Evolutionary conservation across 2,329 filamentous ascomycete species (phyloP).

Genomic region (Alternaria sp.): DNA sequence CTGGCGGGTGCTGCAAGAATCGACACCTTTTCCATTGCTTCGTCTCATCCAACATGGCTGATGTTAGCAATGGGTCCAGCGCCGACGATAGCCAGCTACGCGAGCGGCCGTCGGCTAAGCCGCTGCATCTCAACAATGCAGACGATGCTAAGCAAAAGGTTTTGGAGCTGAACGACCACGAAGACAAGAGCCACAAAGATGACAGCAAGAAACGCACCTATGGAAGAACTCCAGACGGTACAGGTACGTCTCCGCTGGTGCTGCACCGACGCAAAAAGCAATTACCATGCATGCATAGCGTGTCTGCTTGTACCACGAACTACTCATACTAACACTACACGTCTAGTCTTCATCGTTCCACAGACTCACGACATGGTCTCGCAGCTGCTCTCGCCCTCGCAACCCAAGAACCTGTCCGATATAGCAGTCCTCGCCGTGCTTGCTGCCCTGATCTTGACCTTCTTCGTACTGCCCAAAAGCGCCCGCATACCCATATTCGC

Average conservation of each 20-base stretch:
- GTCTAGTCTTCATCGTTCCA: constrained; percentile 88
- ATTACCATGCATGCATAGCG: background rate
- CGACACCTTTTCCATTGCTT: constrained; percentile 21
- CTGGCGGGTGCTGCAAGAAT: constrained; percentile 16
- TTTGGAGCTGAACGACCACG: constrained; percentile 57
- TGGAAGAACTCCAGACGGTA: constrained; percentile 89
- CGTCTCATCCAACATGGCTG: constrained; percentile 34
- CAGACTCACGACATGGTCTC: constrained; percentile 99
- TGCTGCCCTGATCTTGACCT: constrained; percentile 72
- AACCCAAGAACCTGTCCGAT: constrained; percentile 95
- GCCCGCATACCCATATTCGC: constrained; percentile 81
- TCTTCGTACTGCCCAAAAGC: constrained; percentile 73
- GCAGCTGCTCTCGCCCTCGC: constrained; percentile 89
- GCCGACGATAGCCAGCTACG: constrained; percentile 40
- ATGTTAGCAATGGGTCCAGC: constrained; percentile 19
- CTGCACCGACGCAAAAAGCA: background rate
- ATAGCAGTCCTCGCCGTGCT: constrained; percentile 79
- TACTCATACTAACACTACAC: constrained; percentile 22
- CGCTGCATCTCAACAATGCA: constrained; percentile 35
- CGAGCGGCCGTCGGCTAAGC: constrained; percentile 39
- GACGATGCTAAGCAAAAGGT: constrained; percentile 55
- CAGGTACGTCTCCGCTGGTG: constrained; percentile 65
- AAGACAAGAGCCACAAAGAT: constrained; percentile 55
- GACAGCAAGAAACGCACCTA: constrained; percentile 77
- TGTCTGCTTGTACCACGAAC: background rate